Evolutionary conservation across 2,329 filamentous ascomycete species (phyloP).

Genomic region (Raffaelea deltoideospora): DNA sequence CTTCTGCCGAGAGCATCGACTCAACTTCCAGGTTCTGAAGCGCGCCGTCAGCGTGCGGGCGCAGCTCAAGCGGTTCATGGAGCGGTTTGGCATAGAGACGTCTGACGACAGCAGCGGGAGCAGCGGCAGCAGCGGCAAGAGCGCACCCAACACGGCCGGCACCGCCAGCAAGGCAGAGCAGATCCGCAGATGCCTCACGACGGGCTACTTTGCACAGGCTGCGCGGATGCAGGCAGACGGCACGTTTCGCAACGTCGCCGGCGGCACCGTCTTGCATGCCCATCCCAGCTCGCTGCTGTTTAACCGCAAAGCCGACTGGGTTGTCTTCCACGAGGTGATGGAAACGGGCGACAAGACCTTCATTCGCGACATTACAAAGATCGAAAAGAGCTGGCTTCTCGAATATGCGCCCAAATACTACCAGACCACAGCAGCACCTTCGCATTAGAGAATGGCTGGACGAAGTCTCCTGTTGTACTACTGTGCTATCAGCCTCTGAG

Average conservation of each 20-base stretch:
- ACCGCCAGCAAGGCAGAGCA: constrained; percentile 41
- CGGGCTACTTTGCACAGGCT: constrained; percentile 85
- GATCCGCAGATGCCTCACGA: constrained; percentile 71
- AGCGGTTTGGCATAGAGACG: constrained; percentile 67
- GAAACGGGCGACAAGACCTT: constrained; percentile 80
- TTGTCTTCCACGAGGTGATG: constrained; percentile 86
- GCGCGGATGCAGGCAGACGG: constrained; percentile 91
- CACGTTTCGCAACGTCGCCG: constrained; percentile 72
- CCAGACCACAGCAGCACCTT: constrained; percentile 24
- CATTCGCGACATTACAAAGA: constrained; percentile 82
- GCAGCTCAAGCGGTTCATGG: constrained; percentile 75
- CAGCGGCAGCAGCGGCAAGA: constrained; percentile 11
- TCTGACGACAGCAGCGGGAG: constrained; percentile 21
- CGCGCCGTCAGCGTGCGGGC: constrained; percentile 73
- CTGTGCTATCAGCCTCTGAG: too few species aligned
- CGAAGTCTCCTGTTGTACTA: too few species aligned
- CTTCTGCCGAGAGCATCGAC: constrained; percentile 74
- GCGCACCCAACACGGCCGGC: constrained; percentile 1
- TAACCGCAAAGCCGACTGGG: constrained; percentile 92
- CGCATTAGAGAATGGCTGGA: too few species aligned
- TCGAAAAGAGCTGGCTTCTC: constrained; percentile 82
- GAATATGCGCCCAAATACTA: constrained; percentile 84
- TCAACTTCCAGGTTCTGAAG: constrained; percentile 76
- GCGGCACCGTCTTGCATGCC: constrained; percentile 62
- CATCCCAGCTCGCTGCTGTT: constrained; percentile 93